phyloP scores from a whole-genome alignment of 768 basidiomycete species.

The Mycena latifolia region DNA sequence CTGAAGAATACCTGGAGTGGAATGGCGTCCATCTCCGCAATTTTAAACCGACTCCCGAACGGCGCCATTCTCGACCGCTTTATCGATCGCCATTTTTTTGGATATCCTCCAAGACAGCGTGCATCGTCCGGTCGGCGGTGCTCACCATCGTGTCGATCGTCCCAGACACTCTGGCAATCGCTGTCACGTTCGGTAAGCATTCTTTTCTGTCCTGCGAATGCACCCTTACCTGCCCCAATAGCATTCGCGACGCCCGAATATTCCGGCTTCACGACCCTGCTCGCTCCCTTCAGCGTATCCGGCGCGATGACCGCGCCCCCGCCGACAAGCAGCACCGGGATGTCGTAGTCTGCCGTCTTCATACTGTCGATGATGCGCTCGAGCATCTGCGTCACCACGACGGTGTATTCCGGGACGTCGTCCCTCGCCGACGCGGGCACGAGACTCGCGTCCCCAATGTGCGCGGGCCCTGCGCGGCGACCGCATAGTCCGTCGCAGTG shows the following conservation, averaged over 20 bases:
- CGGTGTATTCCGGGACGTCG: constrained; percentile 46
- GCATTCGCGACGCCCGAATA: constrained; percentile 68
- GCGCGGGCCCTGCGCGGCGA: constrained; percentile 47
- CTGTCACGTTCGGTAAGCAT: constrained; percentile 29
- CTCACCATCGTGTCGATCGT: constrained; percentile 53
- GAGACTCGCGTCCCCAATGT: constrained; percentile 12
- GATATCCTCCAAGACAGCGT: constrained; percentile 45
- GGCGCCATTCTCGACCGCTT: constrained; percentile 58
- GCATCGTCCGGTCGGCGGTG: constrained; percentile 42
- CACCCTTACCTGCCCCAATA: constrained; percentile 49
- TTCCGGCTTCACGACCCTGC: constrained; percentile 61
- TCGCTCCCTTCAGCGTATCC: constrained; percentile 60
- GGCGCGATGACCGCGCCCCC: constrained; percentile 69
- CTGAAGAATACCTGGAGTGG: constrained; percentile 52
- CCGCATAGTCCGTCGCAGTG: constrained; percentile 68
- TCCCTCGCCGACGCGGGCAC: constrained; percentile 8
- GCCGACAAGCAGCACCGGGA: constrained; percentile 68
- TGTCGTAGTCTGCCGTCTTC: constrained; percentile 66
- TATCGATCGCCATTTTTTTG: constrained; percentile 52
- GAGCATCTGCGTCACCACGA: constrained; percentile 58
- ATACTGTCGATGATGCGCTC: constrained; percentile 65
- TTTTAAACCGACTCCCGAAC: constrained; percentile 51
- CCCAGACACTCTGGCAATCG: constrained; percentile 51
- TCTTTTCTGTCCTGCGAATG: background rate
- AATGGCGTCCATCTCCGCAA: constrained; percentile 65